Base-by-base conservation (phyloP, 768 basidiomycete genomes). In the Filobasidium floriforme region DNA sequence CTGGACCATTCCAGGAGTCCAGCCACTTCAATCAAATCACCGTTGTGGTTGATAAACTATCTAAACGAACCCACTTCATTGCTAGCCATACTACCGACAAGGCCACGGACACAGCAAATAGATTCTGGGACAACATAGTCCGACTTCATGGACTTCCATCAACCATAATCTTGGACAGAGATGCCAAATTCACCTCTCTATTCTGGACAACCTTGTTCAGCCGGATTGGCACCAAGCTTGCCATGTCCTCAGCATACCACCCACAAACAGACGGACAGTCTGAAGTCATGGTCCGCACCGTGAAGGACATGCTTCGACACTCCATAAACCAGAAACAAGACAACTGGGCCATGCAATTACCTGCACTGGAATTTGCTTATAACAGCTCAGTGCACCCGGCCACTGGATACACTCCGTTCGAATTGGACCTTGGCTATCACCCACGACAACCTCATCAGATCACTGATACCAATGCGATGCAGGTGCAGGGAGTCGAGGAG, bases 61-160 rank as follows among this genome's bases (percentile, higher is more conserved):
- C 81, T 7, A 79, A 80, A 54, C 72, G 73, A 51, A 78, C 76
- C 0, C 79, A 81, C 63, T 82, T 84, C 66, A 79, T 83, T 44
- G 80, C 81, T 0, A 73, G 72, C 41, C 63, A 68, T 41, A 68
- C 77, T 15, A 68, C 66, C 7, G 71, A 78, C 44, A 70, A 70
- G 10, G 70, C 80, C 0, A 52, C 69, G 0, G 73, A 78, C 14
- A 71, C 81, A 1, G 69, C 41, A 55, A 66, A n/a, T n/a, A n/a
- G n/a, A n/a, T n/a, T n/a, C n/a, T n/a, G n/a, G n/a, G n/a, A n/a
- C n/a, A n/a, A n/a, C 19, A 32, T 68, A 5, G 41, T 68, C 57
- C 15, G 28, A 7, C 29, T 59, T 10, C 68, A 71, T 55, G 82
- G 82, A 0, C 61, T 83, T 0, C 82, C 81, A 0, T 63, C 68